Percentiles rank a stretch among this genome's conserved stretches.
Evolutionary conservation across 768 basidiomycete genomes (phyloP).

Genomic region (Obba rivulosa): DNA sequence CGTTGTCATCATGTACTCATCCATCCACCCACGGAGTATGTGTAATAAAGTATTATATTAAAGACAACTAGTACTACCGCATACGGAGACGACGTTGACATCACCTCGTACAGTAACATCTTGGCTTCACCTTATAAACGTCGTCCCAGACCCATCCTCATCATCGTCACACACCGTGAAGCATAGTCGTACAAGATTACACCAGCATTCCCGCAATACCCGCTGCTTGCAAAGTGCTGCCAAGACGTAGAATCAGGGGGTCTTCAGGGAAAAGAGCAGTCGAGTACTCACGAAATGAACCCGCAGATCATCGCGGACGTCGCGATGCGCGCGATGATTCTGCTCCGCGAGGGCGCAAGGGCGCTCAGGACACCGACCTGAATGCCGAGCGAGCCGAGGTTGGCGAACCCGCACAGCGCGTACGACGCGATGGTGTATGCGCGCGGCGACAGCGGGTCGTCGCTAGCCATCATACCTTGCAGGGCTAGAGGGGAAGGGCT

Average conservation of each 20-base stretch:
- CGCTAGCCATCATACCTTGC: conserved; percentile 38
- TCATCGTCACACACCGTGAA: background rate
- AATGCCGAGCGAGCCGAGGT: conserved; percentile 81
- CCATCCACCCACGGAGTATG: too few relatives aligned
- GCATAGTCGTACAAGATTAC: conserved; percentile 2
- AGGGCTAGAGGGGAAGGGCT: conserved; percentile 31
- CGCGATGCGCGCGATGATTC: conserved; percentile 66
- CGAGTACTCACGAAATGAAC: conserved; percentile 43
- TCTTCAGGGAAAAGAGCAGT: background rate
- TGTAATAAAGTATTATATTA: too few relatives aligned
- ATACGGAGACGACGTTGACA: background rate
- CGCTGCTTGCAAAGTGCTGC: conserved; percentile 24
- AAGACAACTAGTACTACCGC: too few relatives aligned
- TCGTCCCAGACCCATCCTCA: background rate
- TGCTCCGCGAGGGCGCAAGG: conserved; percentile 63
- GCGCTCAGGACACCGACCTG: conserved; percentile 74
- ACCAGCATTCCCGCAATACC: conserved; percentile 27
- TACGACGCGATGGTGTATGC: conserved; percentile 83
- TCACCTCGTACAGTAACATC: background rate
- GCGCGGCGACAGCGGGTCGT: conserved; percentile 58
- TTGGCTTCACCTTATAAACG: background rate
- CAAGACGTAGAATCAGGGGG: background rate
- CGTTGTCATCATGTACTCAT: too few relatives aligned
- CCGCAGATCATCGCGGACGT: conserved; percentile 67
- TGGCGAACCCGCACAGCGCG: conserved; percentile 88